Evolutionary conservation across 1,284 basidiomycete species (phyloP), one percentile per base, ranked within the genome.

Genomic region (Sanghuangporus sanghuang): DNA sequence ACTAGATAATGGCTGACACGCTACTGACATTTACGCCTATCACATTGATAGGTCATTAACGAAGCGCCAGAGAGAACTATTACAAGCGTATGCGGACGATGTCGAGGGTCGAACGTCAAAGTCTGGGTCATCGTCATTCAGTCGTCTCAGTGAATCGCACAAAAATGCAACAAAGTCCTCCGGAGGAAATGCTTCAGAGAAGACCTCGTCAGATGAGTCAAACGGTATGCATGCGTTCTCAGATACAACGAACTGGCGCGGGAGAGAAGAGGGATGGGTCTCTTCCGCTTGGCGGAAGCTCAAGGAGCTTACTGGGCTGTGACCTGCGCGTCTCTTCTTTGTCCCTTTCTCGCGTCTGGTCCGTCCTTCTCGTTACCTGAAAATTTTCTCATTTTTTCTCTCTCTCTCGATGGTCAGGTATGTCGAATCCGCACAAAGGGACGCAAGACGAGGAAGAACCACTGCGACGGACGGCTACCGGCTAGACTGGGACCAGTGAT

Each of bases 1-100:
- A 52, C 64, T 66, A 64, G 63, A 62, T 56, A 67, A 40, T 63
- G 61, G 44, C 63, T 61, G 66, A n/a, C 7, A n/a, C 16, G 16
- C 67, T 65, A 67, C 64, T 64, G 36, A 69, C 57, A 61, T 36
- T 18, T 49, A 18, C 23, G 21, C 27, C 27, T 57, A 16, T 11
- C 57, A 38, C 18, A 27, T 66, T 48, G 38, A 54, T 70, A 96
- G 95, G 76, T 85, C 90, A 32, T 80, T 98, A 63, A 89, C 93
- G 2, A 77, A 83, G 68, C 86, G 87, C 52, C 95, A 98, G 79
- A 88, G 90, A 65, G 87, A 93, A 73, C 87, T 98, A 66, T 74
- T 98, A 58, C 90, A 97, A 75, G 85, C 86, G 68, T 98, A 93
- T 71, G 95, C 93, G n/a, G 93, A 96, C 73, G 94, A 96, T 69